Base-by-base conservation (phyloP, 129 eudicot species). In the Ambrosia trifida region DNA sequence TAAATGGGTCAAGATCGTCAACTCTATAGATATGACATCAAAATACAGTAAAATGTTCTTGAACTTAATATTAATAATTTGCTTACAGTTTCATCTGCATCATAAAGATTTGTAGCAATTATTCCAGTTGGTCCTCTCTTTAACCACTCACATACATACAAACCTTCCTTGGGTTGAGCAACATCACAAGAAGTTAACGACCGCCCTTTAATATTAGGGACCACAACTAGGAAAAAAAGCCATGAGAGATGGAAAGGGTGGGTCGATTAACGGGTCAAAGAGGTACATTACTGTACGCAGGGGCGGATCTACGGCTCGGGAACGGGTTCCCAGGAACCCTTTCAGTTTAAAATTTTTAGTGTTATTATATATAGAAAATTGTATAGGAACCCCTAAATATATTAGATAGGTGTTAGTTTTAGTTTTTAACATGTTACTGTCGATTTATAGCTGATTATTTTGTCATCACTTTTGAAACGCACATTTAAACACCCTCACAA, bases 101-200 rank as follows among this genome's bases (percentile, higher is more conserved):
- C 18, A 13, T 13, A 49, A 49, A 14, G 98, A 50, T 89, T 93
- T 44, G 98, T 93, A 51, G 79, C 98, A 83, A 93, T 79, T 47
- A 93, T 93, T 46, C 97, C 98, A 31, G 98, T 89, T 74, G 96
- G 98, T 57, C 97, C 98, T 76, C 98, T 87, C 81, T 94, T 89
- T 83, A 94, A 83, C 98, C 98, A 94, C 65, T 97, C 98, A 71
- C 88, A 85, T 51, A 94, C 98, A 64, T 94, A 94, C 72, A 94
- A 76, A 4, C 97, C 98, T 31, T 41, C 75, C 62, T 80, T 95
- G 64, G 61, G 46, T 70, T 83, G 81, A 69, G 31, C 17, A 66
- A 12, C 5, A 75, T 83, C 81, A 35, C 73, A 53, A 62, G 66
- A 56, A 18, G 69, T 69, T 36, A 87, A 36, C 40, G 87, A 97